A percentile compares a stretch with the other conserved stretches of the same genome.
Evolutionary conservation across 2,329 filamentous ascomycete genomes (phyloP).

Genomic region (Aspergillus niger): DNA sequence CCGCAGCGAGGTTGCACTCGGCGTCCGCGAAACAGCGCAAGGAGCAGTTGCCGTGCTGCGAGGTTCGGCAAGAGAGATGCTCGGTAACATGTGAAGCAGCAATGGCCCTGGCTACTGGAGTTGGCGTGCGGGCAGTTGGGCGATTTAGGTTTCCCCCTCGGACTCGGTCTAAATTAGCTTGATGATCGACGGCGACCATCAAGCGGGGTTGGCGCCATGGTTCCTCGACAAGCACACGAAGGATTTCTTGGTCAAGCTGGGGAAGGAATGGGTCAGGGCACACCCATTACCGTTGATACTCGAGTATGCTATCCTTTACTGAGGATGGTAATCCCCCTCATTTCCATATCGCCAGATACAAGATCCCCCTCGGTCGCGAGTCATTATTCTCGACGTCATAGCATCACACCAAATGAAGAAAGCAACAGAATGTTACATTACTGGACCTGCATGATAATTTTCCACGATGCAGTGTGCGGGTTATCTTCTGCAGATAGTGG

Average conservation of each 20-base stretch:
- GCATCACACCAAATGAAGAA: neutral
- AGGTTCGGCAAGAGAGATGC: neutral
- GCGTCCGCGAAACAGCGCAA: neutral
- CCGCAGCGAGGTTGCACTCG: neutral
- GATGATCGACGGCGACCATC: constrained; percentile 16
- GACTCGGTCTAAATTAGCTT: constrained; percentile 9
- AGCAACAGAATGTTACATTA: no score
- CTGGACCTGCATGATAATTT: neutral
- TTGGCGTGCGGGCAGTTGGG: neutral
- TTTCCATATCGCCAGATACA: neutral
- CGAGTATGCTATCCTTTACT: neutral
- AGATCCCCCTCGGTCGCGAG: neutral
- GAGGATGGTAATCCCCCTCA: neutral
- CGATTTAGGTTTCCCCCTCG: neutral
- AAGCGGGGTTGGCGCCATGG: constrained; percentile 17
- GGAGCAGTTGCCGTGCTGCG: neutral
- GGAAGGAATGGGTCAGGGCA: neutral
- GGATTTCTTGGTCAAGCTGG: constrained; percentile 14
- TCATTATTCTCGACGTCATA: neutral
- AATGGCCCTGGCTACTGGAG: neutral
- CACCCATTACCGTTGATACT: neutral
- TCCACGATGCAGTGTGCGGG: neutral
- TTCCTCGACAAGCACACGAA: constrained; percentile 15
- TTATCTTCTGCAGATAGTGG: neutral
- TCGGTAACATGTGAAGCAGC: constrained; percentile 24